Percentiles rank a stretch among this genome's conserved stretches.
Conservation (phyloP, 1,284 basidiomycete genomes). For the Apiotrichum domesticum region DNA sequence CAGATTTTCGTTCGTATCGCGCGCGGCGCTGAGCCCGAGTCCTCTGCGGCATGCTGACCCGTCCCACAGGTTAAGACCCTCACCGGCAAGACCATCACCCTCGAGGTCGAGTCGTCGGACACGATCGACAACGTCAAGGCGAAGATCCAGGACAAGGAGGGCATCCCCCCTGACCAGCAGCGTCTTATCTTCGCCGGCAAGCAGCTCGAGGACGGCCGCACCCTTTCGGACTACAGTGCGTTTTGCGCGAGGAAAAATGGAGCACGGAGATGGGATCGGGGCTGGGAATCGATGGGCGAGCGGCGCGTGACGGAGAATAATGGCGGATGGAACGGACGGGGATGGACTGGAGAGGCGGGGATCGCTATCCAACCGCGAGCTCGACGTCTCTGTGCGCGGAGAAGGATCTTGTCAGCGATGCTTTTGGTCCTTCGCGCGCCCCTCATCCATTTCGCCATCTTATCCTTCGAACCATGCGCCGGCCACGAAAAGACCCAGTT, state of each 20-base stretch:
- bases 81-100: conserved; percentile 56
- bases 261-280: neutral
- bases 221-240: conserved; percentile 78
- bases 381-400: too few relatives aligned
- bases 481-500: too few relatives aligned
- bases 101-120: conserved; percentile 56
- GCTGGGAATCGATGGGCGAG: neutral
- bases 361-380: too few relatives aligned
- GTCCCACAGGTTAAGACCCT: conserved; percentile 33
- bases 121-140: conserved; percentile 60
- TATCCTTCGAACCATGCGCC: too few relatives aligned
- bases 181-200: conserved; percentile 92
- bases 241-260: conserved; percentile 2
- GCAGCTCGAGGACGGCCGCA: conserved; percentile 94
- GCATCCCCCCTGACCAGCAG: conserved; percentile 89
- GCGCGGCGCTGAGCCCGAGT: too few relatives aligned
- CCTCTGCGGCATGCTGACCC: too few relatives aligned
- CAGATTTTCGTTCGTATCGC: conserved; percentile 4
- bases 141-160: conserved; percentile 57
- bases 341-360: too few relatives aligned
- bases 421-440: too few relatives aligned
- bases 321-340: too few relatives aligned
- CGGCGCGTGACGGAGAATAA: neutral
- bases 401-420: too few relatives aligned
- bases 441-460: too few relatives aligned